These are phyloP conservation scores for Ilyonectria robusta DNA, from an alignment of 2,329 filamentous ascomycete species.

Conservation along the genomic window DNA sequence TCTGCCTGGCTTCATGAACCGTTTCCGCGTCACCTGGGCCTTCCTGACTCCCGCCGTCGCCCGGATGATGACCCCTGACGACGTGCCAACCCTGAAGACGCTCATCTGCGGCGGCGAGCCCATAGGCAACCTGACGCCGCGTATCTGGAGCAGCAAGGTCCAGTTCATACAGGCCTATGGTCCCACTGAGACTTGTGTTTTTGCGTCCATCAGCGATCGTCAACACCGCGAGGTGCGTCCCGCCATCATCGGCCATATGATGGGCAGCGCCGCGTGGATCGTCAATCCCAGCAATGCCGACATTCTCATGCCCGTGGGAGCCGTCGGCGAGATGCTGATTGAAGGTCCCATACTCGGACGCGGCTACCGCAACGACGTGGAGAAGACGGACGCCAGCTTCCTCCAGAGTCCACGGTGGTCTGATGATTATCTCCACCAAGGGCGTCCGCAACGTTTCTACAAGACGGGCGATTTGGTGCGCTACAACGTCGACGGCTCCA, in stretches of 20 bases:
- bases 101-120: constrained; percentile 38
- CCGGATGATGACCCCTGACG: constrained; percentile 23
- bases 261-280: constrained; percentile 33
- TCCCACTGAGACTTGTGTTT: constrained; percentile 36
- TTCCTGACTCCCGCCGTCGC: constrained; percentile 39
- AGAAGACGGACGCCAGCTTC: constrained; percentile 15
- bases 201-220: constrained; percentile 25
- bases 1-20: constrained; percentile 26
- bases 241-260: constrained; percentile 27
- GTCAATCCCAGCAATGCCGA: constrained; percentile 24
- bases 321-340: constrained; percentile 40
- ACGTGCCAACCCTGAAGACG: constrained; percentile 28
- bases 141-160: constrained; percentile 24
- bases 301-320: constrained; percentile 31
- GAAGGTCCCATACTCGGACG: constrained; percentile 35
- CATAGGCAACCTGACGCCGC: constrained; percentile 23
- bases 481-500: constrained; percentile 45
- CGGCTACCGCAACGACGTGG: constrained; percentile 28
- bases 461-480: constrained; percentile 43
- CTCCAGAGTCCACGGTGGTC: constrained; percentile 11
- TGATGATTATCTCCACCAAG: constrained; percentile 59
- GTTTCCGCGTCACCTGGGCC: constrained; percentile 24
- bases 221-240: constrained; percentile 15
- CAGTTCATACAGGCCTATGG: constrained; percentile 42
- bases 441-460: constrained; percentile 29